phyloP scores from a whole-genome alignment of 1,284 basidiomycete species.

The Pterulicium gracile region DNA sequence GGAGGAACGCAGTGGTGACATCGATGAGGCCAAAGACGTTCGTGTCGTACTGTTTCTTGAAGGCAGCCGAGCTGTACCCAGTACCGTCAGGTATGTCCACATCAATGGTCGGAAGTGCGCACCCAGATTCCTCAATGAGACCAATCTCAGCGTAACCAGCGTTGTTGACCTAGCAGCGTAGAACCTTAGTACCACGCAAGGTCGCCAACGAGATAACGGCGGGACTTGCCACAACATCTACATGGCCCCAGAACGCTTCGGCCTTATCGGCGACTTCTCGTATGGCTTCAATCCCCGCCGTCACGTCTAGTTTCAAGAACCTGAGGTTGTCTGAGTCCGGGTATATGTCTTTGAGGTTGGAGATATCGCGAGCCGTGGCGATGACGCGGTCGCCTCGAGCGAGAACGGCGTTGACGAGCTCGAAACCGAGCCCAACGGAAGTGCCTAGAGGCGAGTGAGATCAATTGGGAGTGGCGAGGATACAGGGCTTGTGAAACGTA shows the following conservation, averaged over 20 bases:
- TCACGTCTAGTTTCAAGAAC: constrained; percentile 21
- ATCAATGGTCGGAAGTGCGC: constrained; percentile 2
- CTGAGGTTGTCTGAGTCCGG: constrained; percentile 17
- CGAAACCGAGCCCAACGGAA: constrained; percentile 14
- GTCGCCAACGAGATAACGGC: background rate
- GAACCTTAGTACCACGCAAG: too few relatives aligned
- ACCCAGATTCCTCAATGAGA: constrained; percentile 9
- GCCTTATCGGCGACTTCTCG: constrained; percentile 14
- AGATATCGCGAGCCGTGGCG: constrained; percentile 18
- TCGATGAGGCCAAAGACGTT: constrained; percentile 19
- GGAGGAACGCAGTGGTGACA: constrained; percentile 14
- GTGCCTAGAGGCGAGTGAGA: background rate
- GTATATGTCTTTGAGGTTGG: constrained; percentile 15
- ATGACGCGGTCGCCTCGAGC: constrained; percentile 18
- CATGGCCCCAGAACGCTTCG: constrained; percentile 13
- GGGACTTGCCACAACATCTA: constrained; percentile 18
- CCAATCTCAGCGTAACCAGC: constrained; percentile 12
- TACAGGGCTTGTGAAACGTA: background rate
- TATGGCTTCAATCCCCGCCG: constrained; percentile 14
- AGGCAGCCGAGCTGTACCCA: background rate
- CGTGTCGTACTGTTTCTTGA: constrained; percentile 8
- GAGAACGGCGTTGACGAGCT: constrained; percentile 14
- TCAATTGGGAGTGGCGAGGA: too few relatives aligned
- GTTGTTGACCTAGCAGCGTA: constrained; percentile 15
- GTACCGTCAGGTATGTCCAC: constrained; percentile 13